Evolutionary conservation across 1,284 basidiomycete genomes (phyloP), one percentile per base, ranked within the genome.

Genomic region (Ceratobasidium sp.): DNA sequence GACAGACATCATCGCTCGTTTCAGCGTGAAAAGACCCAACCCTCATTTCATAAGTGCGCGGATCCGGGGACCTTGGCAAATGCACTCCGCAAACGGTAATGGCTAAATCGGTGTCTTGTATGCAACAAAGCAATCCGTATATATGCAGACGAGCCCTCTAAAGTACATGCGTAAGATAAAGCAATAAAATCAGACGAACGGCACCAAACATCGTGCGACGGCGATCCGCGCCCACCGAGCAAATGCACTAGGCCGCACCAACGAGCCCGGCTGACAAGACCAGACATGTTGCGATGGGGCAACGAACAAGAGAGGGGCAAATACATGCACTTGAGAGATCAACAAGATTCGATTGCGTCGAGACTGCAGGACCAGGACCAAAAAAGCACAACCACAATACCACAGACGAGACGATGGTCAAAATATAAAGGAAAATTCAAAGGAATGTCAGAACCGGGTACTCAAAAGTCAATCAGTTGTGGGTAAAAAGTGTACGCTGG

Each of bases 321-420:
- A 12, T 58, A 58, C 55, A 58, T 58, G 55, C 55, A 23, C 21
- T 36, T 58, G 43, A 67, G 18, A 65, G 30, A 67, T 41, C 34
- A 21, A 67, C 48, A 50, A 21, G 62, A 55, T 39, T 67, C 62
- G 62, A 67, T 67, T 67, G 62, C 48, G 55, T 39, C 55, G 55
- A 58, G 34, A 58, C 28, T 58, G 32, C 55, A 36, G 34, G 41
- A 21, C 60, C 23, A 21, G 34, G 4, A 62, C 60, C 23, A 43
- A 64, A 48, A n/a, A 58, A 36, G 32, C 32, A 50, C 43, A 64
- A 64, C 30, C 41, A 30, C 50, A 67, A 39, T 34, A 53, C 30
- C 48, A n/a, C n/a, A 36, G 46, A 48, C 43, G 32, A 26, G 62
- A 67, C 21, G 30, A 55, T 21, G 41, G 62, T 39, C n/a, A 67